Evolutionary conservation across 1,284 basidiomycete species (phyloP).

Genomic region (Phaffia rhodozyma): DNA sequence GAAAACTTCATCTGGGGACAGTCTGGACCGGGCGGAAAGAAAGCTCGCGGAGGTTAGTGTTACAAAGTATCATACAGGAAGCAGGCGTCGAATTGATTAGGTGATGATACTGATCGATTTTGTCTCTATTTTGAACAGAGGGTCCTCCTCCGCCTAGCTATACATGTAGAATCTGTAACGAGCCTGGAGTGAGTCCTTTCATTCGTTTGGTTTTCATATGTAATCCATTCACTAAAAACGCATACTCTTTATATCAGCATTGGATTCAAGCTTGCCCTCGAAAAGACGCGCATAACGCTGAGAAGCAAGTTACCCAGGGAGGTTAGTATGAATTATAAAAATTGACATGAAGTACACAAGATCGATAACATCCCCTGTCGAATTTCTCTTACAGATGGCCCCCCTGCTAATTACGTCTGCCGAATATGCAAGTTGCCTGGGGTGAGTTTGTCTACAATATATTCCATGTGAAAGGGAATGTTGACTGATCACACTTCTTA

Average conservation of each 20-base stretch:
- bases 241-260: conserved; percentile 5
- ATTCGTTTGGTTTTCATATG: background rate
- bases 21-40: conserved; percentile 12
- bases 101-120: background rate
- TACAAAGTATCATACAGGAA: too few species aligned
- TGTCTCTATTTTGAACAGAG: conserved; percentile 31
- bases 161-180: conserved; percentile 62
- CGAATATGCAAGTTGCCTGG: conserved; percentile 8
- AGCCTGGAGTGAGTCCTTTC: conserved; percentile 46
- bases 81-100: conserved; percentile 29
- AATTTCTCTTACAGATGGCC: background rate
- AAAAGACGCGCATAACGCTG: conserved; percentile 7
- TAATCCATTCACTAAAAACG: background rate
- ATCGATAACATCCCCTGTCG: too few species aligned
- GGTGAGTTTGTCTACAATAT: too few species aligned
- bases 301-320: conserved; percentile 17
- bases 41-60: conserved; percentile 24
- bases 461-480: too few species aligned
- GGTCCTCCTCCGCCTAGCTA: conserved; percentile 54
- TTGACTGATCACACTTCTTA: too few species aligned
- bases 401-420: conserved; percentile 29
- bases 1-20: conserved; percentile 60
- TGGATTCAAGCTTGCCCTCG: conserved; percentile 23
- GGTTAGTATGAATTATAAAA: too few species aligned
- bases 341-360: too few species aligned